Evolutionary conservation across 1,139 yeast genomes (phyloP).

Genomic region (Wickerhamiella infanticola): DNA sequence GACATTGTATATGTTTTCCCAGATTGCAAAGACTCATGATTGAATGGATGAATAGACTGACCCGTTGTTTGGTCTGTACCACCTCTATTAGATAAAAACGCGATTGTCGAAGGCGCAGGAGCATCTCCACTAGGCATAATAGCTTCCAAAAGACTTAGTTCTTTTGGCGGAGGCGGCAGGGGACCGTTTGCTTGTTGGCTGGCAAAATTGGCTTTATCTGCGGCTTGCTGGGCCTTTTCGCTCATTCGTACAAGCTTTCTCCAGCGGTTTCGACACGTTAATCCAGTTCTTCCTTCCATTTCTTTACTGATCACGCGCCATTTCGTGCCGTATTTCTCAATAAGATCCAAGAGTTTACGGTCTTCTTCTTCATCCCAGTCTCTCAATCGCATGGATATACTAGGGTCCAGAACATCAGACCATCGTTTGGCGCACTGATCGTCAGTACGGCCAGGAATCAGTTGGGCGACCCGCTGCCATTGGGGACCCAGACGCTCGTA

Average conservation of each 20-base stretch:
- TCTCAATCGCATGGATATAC: slow-evolving; percentile 56
- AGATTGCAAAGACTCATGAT: neutral
- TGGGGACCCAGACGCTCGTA: slow-evolving; percentile 56
- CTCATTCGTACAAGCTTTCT: slow-evolving; percentile 68
- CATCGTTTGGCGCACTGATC: slow-evolving; percentile 92
- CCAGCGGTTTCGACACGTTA: slow-evolving; percentile 89
- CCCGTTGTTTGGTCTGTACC: neutral
- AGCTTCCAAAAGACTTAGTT: neutral
- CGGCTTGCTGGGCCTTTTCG: slow-evolving; percentile 41
- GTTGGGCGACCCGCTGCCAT: slow-evolving; percentile 73
- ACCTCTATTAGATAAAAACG: neutral
- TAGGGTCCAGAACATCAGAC: slow-evolving; percentile 77
- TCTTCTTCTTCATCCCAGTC: slow-evolving; percentile 79
- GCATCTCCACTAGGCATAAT: neutral
- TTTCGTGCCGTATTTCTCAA: slow-evolving; percentile 65
- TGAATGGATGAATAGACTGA: neutral
- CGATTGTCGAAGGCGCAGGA: neutral
- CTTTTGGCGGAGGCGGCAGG: slow-evolving; percentile 1
- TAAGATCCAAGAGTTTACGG: slow-evolving; percentile 44
- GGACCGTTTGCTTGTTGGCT: neutral
- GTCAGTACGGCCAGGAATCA: slow-evolving; percentile 74
- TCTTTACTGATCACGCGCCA: slow-evolving; percentile 72
- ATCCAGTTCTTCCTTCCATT: slow-evolving; percentile 67
- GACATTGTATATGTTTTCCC: slow-evolving; percentile 8
- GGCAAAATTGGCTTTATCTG: slow-evolving; percentile 17